These are phyloP conservation scores for Axilococcus clingmanii DNA, from an alignment of 139 green algal genomes.

Conservation along the genomic window DNA sequence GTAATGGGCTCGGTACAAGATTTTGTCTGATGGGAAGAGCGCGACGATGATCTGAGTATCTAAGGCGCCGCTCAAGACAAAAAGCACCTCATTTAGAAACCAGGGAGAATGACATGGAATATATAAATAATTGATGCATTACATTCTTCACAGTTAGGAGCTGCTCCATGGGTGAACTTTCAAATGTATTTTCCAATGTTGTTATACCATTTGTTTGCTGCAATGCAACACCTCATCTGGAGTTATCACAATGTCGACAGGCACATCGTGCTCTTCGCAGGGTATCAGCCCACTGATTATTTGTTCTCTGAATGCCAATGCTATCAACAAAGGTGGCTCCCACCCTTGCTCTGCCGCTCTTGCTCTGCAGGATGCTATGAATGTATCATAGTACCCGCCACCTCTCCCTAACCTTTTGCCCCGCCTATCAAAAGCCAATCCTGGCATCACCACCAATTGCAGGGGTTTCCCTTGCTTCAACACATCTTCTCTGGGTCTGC, in stretches of 20 bases:
- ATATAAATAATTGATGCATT: neutral
- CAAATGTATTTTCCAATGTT: neutral
- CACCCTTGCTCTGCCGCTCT: constrained; percentile 6
- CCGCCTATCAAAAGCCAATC: constrained; percentile 54
- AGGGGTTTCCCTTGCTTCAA: constrained; percentile 19
- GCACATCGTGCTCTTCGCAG: constrained; percentile 16
- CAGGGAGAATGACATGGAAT: neutral
- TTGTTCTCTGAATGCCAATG: constrained; percentile 34
- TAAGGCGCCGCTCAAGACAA: neutral
- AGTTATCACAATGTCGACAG: constrained; percentile 36
- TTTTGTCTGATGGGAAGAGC: too few species aligned
- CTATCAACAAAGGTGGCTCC: constrained; percentile 35
- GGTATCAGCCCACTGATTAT: constrained; percentile 28
- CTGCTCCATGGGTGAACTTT: too few species aligned
- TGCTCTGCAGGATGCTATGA: constrained; percentile 18
- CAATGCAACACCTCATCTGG: constrained; percentile 1
- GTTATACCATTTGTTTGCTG: neutral
- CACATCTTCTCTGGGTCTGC: constrained; percentile 33
- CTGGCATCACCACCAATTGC: constrained; percentile 71
- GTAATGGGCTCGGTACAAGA: too few species aligned
- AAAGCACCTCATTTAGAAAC: neutral
- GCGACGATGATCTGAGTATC: too few species aligned
- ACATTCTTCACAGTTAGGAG: too few species aligned
- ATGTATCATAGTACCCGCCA: constrained; percentile 65
- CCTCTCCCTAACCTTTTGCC: constrained; percentile 57